Percentiles rank a stretch among this genome's conserved stretches.
Conservation (phyloP, 768 basidiomycete species). For the Collybia nuda region DNA sequence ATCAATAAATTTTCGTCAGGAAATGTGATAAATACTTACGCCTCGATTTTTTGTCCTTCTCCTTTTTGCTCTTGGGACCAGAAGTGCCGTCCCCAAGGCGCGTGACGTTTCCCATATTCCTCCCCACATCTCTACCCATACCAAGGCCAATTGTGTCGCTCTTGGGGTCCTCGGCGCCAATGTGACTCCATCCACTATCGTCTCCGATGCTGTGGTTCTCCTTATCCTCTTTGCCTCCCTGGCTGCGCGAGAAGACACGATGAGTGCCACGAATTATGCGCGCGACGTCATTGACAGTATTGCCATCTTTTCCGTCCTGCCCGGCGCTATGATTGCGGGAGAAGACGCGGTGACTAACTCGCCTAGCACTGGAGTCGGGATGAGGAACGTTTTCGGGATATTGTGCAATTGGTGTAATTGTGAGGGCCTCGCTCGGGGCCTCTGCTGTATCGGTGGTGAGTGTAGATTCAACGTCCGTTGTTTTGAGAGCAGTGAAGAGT, state of each 20-base stretch:
- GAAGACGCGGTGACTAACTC: background rate
- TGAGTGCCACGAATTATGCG: slow-evolving; percentile 1
- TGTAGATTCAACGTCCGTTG: background rate
- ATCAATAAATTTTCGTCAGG: slow-evolving; percentile 2
- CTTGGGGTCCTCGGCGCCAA: slow-evolving; percentile 29
- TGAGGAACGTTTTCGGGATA: too few relatives aligned
- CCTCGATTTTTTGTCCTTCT: slow-evolving; percentile 47
- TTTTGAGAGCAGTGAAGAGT: too few relatives aligned
- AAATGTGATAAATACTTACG: slow-evolving; percentile 41
- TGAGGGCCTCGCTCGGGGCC: too few relatives aligned
- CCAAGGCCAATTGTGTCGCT: slow-evolving; percentile 30
- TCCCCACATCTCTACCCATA: slow-evolving; percentile 36
- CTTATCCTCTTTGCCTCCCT: slow-evolving; percentile 31
- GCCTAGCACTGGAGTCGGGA: too few relatives aligned
- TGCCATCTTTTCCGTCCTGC: too few relatives aligned
- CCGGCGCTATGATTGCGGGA: background rate
- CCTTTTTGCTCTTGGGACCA: slow-evolving; percentile 35
- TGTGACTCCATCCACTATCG: slow-evolving; percentile 36
- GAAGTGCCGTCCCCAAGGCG: slow-evolving; percentile 24
- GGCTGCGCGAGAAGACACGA: slow-evolving; percentile 11
- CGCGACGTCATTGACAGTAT: too few relatives aligned
- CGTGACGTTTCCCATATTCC: slow-evolving; percentile 53
- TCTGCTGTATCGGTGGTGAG: background rate
- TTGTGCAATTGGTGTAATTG: too few relatives aligned
- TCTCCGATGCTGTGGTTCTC: slow-evolving; percentile 39